Conservation (phyloP, 2,329 filamentous ascomycete genomes). For the Pseudonectria foliicola region DNA sequence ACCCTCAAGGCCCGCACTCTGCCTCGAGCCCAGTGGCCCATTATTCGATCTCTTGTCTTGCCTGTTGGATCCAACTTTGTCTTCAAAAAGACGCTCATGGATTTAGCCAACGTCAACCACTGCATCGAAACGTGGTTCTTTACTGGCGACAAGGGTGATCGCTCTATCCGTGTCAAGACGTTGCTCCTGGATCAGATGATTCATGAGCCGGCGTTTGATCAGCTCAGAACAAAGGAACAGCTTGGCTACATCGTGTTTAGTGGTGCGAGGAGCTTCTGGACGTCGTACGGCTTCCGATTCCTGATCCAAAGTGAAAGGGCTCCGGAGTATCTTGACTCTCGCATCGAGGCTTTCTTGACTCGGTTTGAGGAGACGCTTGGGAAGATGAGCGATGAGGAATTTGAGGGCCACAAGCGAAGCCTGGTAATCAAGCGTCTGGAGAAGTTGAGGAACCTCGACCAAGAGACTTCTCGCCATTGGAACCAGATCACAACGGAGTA, state of each 20-base stretch:
- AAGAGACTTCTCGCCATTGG: slow-evolving; percentile 81
- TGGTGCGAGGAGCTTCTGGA: slow-evolving; percentile 62
- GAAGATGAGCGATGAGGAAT: slow-evolving; percentile 74
- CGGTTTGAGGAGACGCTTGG: slow-evolving; percentile 59
- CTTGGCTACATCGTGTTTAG: slow-evolving; percentile 95
- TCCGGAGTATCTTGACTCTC: slow-evolving; percentile 73
- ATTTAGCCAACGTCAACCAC: slow-evolving; percentile 84
- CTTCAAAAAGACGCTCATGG: slow-evolving; percentile 72
- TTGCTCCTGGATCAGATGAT: slow-evolving; percentile 83
- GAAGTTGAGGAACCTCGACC: slow-evolving; percentile 84
- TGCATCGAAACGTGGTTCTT: slow-evolving; percentile 74
- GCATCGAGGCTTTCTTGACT: slow-evolving; percentile 79
- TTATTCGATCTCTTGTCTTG: slow-evolving; percentile 68
- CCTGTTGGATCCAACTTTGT: slow-evolving; percentile 76
- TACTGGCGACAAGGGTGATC: slow-evolving; percentile 62
- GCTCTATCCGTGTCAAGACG: slow-evolving; percentile 64
- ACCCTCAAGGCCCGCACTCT: slow-evolving; percentile 68
- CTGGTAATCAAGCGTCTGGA: slow-evolving; percentile 81
- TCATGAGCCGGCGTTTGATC: slow-evolving; percentile 90
- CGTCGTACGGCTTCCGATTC: slow-evolving; percentile 78
- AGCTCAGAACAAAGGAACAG: slow-evolving; percentile 92
- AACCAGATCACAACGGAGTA: slow-evolving; percentile 76
- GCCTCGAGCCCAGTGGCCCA: slow-evolving; percentile 71
- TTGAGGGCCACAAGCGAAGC: slow-evolving; percentile 86
- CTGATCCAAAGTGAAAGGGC: slow-evolving; percentile 90